These are phyloP conservation scores for Coprinopsis sp. DNA, from an alignment of 768 basidiomycete species.

Conservation along the genomic window DNA sequence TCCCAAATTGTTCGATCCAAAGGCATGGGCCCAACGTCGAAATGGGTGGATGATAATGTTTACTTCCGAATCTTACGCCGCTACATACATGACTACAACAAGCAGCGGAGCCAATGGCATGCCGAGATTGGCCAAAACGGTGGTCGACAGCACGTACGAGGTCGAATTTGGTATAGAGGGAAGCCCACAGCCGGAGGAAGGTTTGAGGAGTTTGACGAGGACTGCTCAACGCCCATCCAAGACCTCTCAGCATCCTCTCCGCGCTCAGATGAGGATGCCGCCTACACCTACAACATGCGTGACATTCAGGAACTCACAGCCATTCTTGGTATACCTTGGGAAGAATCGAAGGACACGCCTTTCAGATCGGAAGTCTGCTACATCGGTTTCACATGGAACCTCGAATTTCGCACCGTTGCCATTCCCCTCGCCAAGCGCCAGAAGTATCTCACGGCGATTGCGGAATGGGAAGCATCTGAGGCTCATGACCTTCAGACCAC, in stretches of 20 bases:
- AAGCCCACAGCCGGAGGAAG: slow-evolving; percentile 8
- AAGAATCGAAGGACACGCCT: slow-evolving; percentile 12
- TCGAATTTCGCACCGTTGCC: slow-evolving; percentile 7
- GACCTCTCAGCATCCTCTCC: slow-evolving; percentile 19
- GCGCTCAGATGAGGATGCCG: slow-evolving; percentile 13
- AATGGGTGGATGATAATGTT: slow-evolving; percentile 30
- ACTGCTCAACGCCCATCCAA: slow-evolving; percentile 12
- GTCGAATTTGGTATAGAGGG: slow-evolving; percentile 21
- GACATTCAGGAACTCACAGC: slow-evolving; percentile 31
- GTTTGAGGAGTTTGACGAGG: slow-evolving; percentile 27
- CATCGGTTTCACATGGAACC: slow-evolving; percentile 19
- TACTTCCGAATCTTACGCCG: slow-evolving; percentile 22
- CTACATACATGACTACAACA: slow-evolving; percentile 22
- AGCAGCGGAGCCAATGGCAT: slow-evolving; percentile 4
- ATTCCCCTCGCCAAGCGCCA: slow-evolving; percentile 6
- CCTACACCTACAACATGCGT: slow-evolving; percentile 11
- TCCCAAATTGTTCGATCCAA: slow-evolving; percentile 17
- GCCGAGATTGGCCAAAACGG: slow-evolving; percentile 6
- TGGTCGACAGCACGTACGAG: slow-evolving; percentile 3
- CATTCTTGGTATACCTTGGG: slow-evolving; percentile 21
- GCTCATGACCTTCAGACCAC: slow-evolving; percentile 28
- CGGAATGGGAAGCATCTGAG: slow-evolving; percentile 12
- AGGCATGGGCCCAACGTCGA: slow-evolving; percentile 25
- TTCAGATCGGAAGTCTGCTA: slow-evolving; percentile 11
- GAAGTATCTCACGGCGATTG: slow-evolving; percentile 23